Percentiles rank a stretch among this genome's conserved stretches.
phyloP scores from a whole-genome alignment of 169 alveolate genomes.

The Cryptosporidium parvum region DNA sequence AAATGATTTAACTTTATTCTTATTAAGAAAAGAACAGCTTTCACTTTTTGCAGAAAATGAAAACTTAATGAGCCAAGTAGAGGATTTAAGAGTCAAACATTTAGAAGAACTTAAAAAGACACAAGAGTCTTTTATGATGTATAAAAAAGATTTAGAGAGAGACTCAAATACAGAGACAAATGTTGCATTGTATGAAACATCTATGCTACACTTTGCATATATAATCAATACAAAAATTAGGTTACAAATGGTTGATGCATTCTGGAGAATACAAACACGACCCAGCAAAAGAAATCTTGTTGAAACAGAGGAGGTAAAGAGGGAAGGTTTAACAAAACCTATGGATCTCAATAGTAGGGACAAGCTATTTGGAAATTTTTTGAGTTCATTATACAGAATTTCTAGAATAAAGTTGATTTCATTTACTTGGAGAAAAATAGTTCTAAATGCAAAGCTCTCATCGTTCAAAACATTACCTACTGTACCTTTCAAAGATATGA shows the following conservation, averaged over 20 bases:
- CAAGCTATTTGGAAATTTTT: constrained; percentile 7
- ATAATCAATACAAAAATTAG: constrained; percentile 40
- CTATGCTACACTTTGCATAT: constrained; percentile 38
- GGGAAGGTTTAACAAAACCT: constrained; percentile 1
- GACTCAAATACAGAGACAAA: constrained; percentile 18
- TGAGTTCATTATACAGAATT: constrained; percentile 1
- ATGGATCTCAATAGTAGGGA: constrained; percentile 2
- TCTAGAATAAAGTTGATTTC: constrained; percentile 33
- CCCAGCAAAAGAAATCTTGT: not conserved
- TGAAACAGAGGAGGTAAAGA: constrained; percentile 15
- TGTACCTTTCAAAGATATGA: constrained; percentile 21
- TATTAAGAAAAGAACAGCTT: constrained; percentile 65
- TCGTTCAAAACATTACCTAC: constrained; percentile 44
- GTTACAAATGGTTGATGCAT: constrained; percentile 46
- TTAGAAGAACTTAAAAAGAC: constrained; percentile 62
- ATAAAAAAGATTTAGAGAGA: constrained; percentile 39
- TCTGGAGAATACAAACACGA: constrained; percentile 9
- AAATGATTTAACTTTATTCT: constrained; percentile 27
- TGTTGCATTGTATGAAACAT: constrained; percentile 50
- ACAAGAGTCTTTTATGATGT: constrained; percentile 71
- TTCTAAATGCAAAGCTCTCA: constrained; percentile 25
- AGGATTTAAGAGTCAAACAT: constrained; percentile 52
- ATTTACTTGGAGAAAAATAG: constrained; percentile 59
- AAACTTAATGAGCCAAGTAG: constrained; percentile 47
- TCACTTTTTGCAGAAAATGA: constrained; percentile 68